Base-by-base conservation (phyloP, 2,329 filamentous ascomycete genomes). In the Fusarium clavum region DNA sequence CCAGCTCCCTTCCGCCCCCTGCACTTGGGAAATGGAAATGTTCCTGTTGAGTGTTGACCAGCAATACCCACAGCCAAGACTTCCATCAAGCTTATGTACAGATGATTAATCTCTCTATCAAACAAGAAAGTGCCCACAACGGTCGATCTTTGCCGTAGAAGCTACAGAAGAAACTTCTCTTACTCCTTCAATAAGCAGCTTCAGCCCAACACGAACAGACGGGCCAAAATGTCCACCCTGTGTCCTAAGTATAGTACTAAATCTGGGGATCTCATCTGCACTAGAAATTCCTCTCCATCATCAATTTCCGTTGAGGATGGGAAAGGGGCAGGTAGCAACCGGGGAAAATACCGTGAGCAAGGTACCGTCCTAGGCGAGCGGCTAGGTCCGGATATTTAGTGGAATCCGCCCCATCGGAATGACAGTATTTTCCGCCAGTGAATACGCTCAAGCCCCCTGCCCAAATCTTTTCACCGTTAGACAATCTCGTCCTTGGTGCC, bases 361-460 rank as follows among this genome's bases (percentile, higher is more conserved):
- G 18, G 34, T 38, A 38, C 9, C 34, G 18, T n/a, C 10, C 6
- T 38, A 38, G 34, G 34, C 34, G 34, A 38, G 34, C 34, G 41
- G 41, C 16, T 44, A 44, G 41, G 41, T 22, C 32, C 48, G 24
- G 48, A n/a, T 13, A 52, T 52, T 41, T 41, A 20, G 30, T 11
- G 48, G 32, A 34, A 40, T 27, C 24, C 13, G 32, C 24, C 18
- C 32, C 32, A 32, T 51, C 47, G 22, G 47, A 51, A 34, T 12
- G 30, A 51, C 8, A 14, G 22, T 40, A 52, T 40, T 52, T 52
- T 52, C 48, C 48, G 48, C 48, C 48, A 52, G 32, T 52, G 32
- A 34, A 18, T 44, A 44, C 41, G 41, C 41, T 44, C 22, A 16
- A 41, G 18, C 24, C 48, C 32, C 24, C 24, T 16, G 32, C 11